Conservation (phyloP, 495 filamentous ascomycete genomes). For the Cercophora scortea region DNA sequence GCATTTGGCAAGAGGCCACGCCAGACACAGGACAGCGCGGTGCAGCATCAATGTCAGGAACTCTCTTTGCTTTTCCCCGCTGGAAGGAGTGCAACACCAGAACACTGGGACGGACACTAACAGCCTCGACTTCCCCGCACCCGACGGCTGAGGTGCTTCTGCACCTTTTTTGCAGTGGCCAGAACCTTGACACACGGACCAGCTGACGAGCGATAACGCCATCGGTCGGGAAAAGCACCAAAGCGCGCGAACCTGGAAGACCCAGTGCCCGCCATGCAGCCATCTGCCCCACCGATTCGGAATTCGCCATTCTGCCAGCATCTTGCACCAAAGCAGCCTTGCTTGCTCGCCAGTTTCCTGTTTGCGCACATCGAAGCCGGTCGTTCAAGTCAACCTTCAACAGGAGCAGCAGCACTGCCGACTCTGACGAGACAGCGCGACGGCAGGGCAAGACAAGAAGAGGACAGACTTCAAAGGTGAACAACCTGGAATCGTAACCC, state of each 20-base stretch:
- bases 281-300: slow-evolving; percentile 10
- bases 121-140: slow-evolving; percentile 16
- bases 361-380: background rate
- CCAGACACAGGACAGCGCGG: too few species aligned
- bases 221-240: slow-evolving; percentile 26
- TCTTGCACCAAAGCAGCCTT: background rate
- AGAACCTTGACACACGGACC: slow-evolving; percentile 8
- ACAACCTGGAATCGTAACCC: too few species aligned
- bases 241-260: slow-evolving; percentile 3
- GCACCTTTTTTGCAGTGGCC: background rate
- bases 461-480: too few species aligned
- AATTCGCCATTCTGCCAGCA: slow-evolving; percentile 24
- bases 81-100: too few species aligned
- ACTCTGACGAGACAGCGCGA: too few species aligned
- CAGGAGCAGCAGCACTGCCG: too few species aligned
- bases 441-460: too few species aligned
- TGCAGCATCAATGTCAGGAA: too few species aligned
- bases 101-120: background rate
- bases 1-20: too few species aligned
- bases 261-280: background rate
- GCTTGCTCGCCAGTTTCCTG: too few species aligned
- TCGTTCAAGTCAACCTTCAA: background rate
- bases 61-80: too few species aligned
- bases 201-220: slow-evolving; percentile 24
- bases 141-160: background rate